Evolutionary conservation across 2,329 filamentous ascomycete genomes (phyloP), one percentile per base, ranked within the genome.

Genomic region (Trichophyton benhamiae): DNA sequence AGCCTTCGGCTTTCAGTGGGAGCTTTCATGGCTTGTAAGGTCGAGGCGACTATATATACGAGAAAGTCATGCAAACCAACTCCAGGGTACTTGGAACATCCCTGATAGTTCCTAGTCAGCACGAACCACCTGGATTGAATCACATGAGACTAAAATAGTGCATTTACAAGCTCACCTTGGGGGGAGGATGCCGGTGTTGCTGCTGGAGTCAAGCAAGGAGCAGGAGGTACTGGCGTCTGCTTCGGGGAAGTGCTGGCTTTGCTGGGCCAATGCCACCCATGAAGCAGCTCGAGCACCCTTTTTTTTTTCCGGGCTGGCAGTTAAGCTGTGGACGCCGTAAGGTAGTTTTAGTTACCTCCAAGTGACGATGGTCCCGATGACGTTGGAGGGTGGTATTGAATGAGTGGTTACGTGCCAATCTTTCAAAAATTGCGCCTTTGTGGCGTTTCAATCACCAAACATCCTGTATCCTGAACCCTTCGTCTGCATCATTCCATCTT

Each of bases 101-200:
- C 49, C 49, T 55, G 25, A 17, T 36, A 20, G 49, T 55, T 55
- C 25, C 27, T 27, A 13, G 49, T 55, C 49, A 55, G 49, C 49
- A 55, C 49, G 49, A 55, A 55, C 49, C 49, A 55, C 49, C 49
- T 36, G 15, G 17, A 36, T 55, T 36, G 49, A 55, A 55, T 55
- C 49, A 55, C 49, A 55, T 55, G 49, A 55, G 49, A 55, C 49
- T 36, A 55, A 36, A 36, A 20, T 55, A 27, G 49, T 25, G 27
- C 20, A 1, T 6, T 11, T 38, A 20, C 49, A 33, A 55, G 49
- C 49, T 36, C n/a, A 36, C 13, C 25, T 13, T 33, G 49, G 49
- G 30, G 25, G 30, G 27, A 27, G 4, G 27, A 11, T 20, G 44
- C 33, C 1, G 41, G n/a, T 17, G n/a, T 44, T n/a, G 41, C 15